These are phyloP conservation scores for Forsythia viridissima DNA, from an alignment of 257 asterid species.

Conservation along the genomic window DNA sequence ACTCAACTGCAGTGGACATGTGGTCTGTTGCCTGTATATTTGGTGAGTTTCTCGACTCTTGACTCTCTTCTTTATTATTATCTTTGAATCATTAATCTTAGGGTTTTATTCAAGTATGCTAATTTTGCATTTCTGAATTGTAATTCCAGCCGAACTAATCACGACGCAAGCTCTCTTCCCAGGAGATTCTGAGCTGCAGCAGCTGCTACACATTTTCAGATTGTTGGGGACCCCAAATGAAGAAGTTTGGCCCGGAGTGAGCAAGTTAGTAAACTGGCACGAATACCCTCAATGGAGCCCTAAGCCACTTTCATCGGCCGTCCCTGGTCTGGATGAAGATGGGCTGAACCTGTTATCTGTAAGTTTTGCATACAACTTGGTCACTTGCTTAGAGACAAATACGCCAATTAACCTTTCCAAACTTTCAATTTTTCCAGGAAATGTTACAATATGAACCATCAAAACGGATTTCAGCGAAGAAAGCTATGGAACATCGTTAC, in stretches of 20 bases:
- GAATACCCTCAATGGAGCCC: constrained; percentile 96
- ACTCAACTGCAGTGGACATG: constrained; percentile 95
- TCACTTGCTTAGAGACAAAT: background rate
- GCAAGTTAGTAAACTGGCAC: constrained; percentile 94
- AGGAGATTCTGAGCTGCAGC: constrained; percentile 98
- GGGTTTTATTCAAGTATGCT: background rate
- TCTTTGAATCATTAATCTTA: background rate
- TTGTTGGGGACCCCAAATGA: constrained; percentile 91
- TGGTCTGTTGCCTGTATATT: constrained; percentile 98
- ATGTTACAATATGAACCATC: constrained; percentile 92
- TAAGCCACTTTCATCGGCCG: constrained; percentile 68
- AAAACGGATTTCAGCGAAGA: constrained; percentile 92
- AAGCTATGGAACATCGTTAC: constrained; percentile 93
- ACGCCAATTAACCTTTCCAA: background rate
- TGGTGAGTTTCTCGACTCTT: constrained; percentile 39
- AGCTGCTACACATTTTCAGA: constrained; percentile 97
- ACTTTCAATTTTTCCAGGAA: constrained; percentile 49
- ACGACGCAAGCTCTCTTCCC: constrained; percentile 85
- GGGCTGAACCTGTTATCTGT: constrained; percentile 78
- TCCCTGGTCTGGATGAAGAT: constrained; percentile 70
- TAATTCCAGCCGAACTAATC: constrained; percentile 76
- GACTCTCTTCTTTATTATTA: background rate
- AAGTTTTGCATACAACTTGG: constrained; percentile 20
- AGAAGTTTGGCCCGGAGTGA: constrained; percentile 86
- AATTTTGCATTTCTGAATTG: constrained; percentile 1